Conservation (phyloP, 306 rosid species). For the Medicago lupulina region DNA sequence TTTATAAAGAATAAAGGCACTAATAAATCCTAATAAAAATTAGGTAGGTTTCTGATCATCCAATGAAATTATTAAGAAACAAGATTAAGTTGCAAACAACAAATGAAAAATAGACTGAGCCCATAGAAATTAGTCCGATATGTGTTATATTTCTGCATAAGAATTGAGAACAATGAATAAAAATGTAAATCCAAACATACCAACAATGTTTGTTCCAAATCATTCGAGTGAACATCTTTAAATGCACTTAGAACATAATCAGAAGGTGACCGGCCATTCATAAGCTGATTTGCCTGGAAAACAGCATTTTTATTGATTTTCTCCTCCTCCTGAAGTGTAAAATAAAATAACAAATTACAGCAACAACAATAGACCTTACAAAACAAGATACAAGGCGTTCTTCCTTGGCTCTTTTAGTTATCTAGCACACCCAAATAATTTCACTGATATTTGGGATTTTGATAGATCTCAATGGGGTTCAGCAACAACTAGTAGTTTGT, state of each 20-base stretch:
- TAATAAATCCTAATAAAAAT: not conserved
- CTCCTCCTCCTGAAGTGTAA: slow-evolving; percentile 72
- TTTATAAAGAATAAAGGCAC: not conserved
- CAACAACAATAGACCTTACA: slow-evolving; percentile 25
- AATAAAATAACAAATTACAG: slow-evolving; percentile 31
- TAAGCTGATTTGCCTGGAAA: slow-evolving; percentile 68
- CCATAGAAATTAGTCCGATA: not conserved
- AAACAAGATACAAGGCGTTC: slow-evolving; percentile 4
- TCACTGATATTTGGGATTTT: slow-evolving; percentile 21
- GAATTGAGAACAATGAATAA: slow-evolving; percentile 28
- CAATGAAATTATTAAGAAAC: not conserved
- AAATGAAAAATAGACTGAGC: not conserved
- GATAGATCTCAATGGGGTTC: not conserved
- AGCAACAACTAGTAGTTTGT: not conserved
- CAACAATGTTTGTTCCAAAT: slow-evolving; percentile 88
- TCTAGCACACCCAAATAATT: not conserved
- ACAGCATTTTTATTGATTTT: slow-evolving; percentile 47
- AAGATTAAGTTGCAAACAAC: not conserved
- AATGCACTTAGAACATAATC: slow-evolving; percentile 81
- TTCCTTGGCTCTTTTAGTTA: slow-evolving; percentile 1
- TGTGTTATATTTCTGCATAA: not conserved
- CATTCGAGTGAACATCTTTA: slow-evolving; percentile 80
- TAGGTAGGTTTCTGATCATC: not conserved
- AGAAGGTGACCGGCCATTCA: slow-evolving; percentile 82
- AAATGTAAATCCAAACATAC: slow-evolving; percentile 52